These are phyloP conservation scores for Teunomyces cretensis DNA, from an alignment of 805 yeast genomes.

Conservation along the genomic window DNA sequence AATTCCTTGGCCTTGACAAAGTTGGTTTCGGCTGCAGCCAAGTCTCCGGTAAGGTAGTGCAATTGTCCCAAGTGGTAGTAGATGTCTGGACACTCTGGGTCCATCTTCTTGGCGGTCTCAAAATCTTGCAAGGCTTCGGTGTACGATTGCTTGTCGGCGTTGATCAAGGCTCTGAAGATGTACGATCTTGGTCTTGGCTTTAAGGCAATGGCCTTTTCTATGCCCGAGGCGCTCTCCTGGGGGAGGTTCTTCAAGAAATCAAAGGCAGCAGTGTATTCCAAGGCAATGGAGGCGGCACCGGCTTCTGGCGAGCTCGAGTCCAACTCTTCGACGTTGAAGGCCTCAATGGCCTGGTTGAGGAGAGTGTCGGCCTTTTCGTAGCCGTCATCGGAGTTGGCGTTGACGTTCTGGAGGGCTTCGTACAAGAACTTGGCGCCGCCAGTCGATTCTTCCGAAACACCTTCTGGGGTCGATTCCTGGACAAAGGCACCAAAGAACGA, in stretches of 20 bases:
- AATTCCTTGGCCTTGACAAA: slow-evolving; percentile 74
- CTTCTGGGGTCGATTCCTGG: slow-evolving; percentile 51
- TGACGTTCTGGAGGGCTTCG: slow-evolving; percentile 60
- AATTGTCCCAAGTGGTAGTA: slow-evolving; percentile 95
- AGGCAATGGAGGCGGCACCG: slow-evolving; percentile 60
- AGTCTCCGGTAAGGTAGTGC: slow-evolving; percentile 75
- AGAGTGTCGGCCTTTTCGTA: slow-evolving; percentile 61
- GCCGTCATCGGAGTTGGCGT: slow-evolving; percentile 51
- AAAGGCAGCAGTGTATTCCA: slow-evolving; percentile 81
- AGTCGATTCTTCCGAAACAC: slow-evolving; percentile 49
- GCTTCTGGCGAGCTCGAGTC: slow-evolving; percentile 37
- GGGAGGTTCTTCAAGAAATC: slow-evolving; percentile 78
- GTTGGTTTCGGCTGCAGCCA: slow-evolving; percentile 67
- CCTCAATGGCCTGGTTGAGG: slow-evolving; percentile 58
- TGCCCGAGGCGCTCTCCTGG: slow-evolving; percentile 58
- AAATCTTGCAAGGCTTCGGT: slow-evolving; percentile 64
- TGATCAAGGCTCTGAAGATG: slow-evolving; percentile 76
- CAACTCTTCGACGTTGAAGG: slow-evolving; percentile 37
- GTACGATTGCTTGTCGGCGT: slow-evolving; percentile 73
- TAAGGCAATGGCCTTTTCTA: slow-evolving; percentile 64
- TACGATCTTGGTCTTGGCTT: slow-evolving; percentile 79
- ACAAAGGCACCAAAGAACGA: slow-evolving; percentile 88
- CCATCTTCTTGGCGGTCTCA: slow-evolving; percentile 64
- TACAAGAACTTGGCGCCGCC: slow-evolving; percentile 62
- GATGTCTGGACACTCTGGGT: slow-evolving; percentile 74